Evolutionary conservation across 768 basidiomycete genomes (phyloP), one percentile per base, ranked within the genome.

Genomic region (Mycena metata): DNA sequence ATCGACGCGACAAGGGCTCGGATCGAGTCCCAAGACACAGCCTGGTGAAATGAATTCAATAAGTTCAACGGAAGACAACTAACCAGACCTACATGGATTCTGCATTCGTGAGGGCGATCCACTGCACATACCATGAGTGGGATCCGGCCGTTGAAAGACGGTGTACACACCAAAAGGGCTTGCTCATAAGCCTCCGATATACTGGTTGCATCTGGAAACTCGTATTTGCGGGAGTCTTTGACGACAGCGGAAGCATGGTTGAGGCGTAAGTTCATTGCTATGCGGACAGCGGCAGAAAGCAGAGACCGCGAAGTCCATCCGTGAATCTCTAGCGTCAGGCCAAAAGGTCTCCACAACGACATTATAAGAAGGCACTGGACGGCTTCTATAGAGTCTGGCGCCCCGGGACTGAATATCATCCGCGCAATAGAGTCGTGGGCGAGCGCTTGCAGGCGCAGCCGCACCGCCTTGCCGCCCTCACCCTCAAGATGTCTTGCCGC

Each of bases 361-460:
- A 67, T 43, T 19, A 71, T 64, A n/a, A 71, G 26, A 49, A 71
- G 66, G 15, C 61, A 54, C 24, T 71, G 66, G 2, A 71, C 61
- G 6, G 66, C 62, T 26, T 67, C 69, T 6, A 67, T 11, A 1
- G 66, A 71, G 8, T 60, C 65, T 15, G 19, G 2, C 23, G 60
- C 30, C 1, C n/a, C 30, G 12, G 69, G 65, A 16, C 21, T 35
- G 51, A 71, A 67, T 47, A 64, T 46, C 66, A 67, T 52, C 19
- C 67, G 56, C 21, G 69, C 58, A 6, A 71, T 21, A 12, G 57
- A 64, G 2, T 71, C 66, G 35, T 24, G 51, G 0, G 66, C 42
- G 8, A 71, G 46, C 7, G 26, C n/a, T 36, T 67, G 62, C n/a
- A 71, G 36, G 7, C 69, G 66, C 16, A 67, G n/a, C 7, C 61